A percentile compares a stretch with the other conserved stretches of the same genome.
phyloP scores from a whole-genome alignment of 2,329 filamentous ascomycete species.

The Trichophyton schoenleinii region DNA sequence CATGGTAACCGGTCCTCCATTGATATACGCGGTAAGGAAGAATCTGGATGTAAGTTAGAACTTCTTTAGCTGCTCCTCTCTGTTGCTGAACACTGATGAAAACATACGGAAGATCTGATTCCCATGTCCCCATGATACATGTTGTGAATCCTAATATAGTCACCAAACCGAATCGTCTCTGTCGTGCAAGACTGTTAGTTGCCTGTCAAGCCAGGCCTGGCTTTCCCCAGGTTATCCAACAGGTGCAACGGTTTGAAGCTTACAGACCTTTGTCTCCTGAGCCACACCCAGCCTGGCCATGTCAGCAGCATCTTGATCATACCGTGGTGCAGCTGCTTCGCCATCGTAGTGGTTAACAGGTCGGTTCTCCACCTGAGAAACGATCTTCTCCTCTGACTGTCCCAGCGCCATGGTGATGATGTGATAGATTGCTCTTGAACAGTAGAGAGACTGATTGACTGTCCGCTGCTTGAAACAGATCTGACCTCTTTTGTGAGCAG shows the following conservation, averaged over 20 bases:
- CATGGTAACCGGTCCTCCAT: conserved; percentile 28
- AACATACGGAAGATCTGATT: background rate
- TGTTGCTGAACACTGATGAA: background rate
- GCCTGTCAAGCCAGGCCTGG: background rate
- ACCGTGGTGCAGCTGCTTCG: background rate
- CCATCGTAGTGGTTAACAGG: background rate
- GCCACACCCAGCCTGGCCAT: conserved; percentile 2
- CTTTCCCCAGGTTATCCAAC: background rate
- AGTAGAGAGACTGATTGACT: too few species aligned
- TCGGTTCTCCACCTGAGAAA: background rate
- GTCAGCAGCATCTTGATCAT: background rate
- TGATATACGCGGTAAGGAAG: conserved; percentile 21
- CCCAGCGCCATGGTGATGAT: background rate
- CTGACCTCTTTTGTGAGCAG: too few species aligned
- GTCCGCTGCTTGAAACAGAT: too few species aligned
- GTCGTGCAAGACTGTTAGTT: background rate
- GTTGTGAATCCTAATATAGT: conserved; percentile 6
- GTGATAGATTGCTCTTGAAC: background rate
- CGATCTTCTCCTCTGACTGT: background rate
- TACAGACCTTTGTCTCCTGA: conserved; percentile 4
- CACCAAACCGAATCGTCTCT: conserved; percentile 4
- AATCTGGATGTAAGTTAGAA: conserved; percentile 12
- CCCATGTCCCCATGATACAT: conserved; percentile 4
- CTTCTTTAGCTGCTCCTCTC: background rate
- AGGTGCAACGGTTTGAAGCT: background rate